These are phyloP conservation scores for Hemisphaericaspora subhashii DNA, from an alignment of 1,139 yeast genomes.

Conservation along the genomic window DNA sequence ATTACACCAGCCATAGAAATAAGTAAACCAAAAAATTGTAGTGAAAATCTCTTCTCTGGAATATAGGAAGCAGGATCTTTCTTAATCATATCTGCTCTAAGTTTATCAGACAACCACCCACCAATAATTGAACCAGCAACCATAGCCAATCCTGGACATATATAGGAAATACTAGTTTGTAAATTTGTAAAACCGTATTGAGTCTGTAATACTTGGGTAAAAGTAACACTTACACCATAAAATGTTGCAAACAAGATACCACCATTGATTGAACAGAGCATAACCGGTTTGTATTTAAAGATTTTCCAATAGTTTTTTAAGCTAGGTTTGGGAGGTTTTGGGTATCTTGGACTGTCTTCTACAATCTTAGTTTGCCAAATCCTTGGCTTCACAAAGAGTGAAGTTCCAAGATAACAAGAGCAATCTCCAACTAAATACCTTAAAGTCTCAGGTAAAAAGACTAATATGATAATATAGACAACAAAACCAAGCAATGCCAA, in stretches of 20 bases:
- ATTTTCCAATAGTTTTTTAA: conserved; percentile 36
- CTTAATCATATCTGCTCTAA: conserved; percentile 27
- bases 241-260: conserved; percentile 57
- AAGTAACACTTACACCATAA: conserved; percentile 55
- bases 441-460: conserved; percentile 54
- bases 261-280: conserved; percentile 48
- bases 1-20: conserved; percentile 47
- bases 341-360: conserved; percentile 27
- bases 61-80: conserved; percentile 26
- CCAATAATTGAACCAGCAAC: conserved; percentile 51
- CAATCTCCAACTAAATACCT: conserved; percentile 59
- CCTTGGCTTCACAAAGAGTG: conserved; percentile 29
- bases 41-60: conserved; percentile 49
- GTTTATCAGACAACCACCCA: conserved; percentile 50
- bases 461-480: conserved; percentile 38
- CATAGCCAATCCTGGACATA: conserved; percentile 56
- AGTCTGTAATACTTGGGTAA: conserved; percentile 39
- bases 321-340: conserved; percentile 52
- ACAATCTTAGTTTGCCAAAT: conserved; percentile 29
- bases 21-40: conserved; percentile 48
- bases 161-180: conserved; percentile 46
- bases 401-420: conserved; percentile 20
- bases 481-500: conserved; percentile 44
- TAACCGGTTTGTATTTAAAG: conserved; percentile 43
- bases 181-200: conserved; percentile 38